Conservation (phyloP, 495 filamentous ascomycete genomes). For the Cetradonia linearis region DNA sequence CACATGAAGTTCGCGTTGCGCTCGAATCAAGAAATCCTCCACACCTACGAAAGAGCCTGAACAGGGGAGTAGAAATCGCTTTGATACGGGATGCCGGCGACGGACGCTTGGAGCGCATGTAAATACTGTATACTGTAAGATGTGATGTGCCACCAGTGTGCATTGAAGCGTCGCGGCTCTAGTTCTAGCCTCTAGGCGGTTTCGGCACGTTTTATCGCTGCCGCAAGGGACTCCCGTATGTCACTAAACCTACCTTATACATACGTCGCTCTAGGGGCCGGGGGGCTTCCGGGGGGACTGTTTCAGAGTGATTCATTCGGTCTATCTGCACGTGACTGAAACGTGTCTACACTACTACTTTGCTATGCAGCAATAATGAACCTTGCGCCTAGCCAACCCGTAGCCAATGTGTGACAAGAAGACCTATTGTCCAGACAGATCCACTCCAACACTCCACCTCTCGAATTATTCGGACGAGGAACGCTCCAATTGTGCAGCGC, state of each 20-base stretch:
- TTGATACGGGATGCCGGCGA: not conserved
- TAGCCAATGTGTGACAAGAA: not conserved
- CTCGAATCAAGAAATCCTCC: slow-evolving; percentile 7
- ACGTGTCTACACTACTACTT: not conserved
- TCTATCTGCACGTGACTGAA: not conserved
- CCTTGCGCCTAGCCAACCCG: not conserved
- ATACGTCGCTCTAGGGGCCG: too few species aligned
- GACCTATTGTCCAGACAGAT: not conserved
- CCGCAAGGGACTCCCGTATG: not conserved
- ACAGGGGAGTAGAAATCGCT: not conserved
- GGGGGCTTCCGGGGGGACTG: too few species aligned
- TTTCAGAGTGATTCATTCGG: too few species aligned
- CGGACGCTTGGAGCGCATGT: slow-evolving; percentile 11
- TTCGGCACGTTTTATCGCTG: slow-evolving; percentile 2
- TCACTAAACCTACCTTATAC: not conserved
- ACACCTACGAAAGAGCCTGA: not conserved
- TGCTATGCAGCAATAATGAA: not conserved
- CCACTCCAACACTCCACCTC: not conserved
- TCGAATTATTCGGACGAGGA: slow-evolving; percentile 20
- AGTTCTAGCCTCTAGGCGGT: too few species aligned
- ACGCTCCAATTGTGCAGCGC: slow-evolving; percentile 27
- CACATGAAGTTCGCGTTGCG: slow-evolving; percentile 7
- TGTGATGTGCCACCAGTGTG: not conserved
- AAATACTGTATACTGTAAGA: not conserved
- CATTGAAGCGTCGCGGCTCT: slow-evolving; percentile 1